These are phyloP conservation scores for Linnemannia elongata DNA, from an alignment of 192 early-diverging fungal genomes.

Conservation along the genomic window DNA sequence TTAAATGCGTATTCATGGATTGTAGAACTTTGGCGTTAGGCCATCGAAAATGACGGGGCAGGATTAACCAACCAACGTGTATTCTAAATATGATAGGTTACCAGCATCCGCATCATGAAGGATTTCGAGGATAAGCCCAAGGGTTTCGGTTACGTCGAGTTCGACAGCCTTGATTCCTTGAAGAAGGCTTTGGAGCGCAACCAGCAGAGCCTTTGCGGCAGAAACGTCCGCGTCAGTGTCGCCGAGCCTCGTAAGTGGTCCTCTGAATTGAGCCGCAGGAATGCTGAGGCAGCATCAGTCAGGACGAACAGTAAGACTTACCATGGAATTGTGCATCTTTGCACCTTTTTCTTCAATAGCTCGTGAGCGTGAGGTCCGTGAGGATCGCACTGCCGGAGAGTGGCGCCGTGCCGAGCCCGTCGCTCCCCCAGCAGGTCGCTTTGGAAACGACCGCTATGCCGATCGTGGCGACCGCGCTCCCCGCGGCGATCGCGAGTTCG, in stretches of 20 bases:
- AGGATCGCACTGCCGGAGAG: slow-evolving; percentile 72
- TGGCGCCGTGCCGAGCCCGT: slow-evolving; percentile 67
- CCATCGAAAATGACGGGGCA: background rate
- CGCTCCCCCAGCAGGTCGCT: slow-evolving; percentile 56
- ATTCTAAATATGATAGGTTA: slow-evolving; percentile 64
- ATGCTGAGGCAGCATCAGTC: background rate
- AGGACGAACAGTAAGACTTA: background rate
- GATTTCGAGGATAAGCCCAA: slow-evolving; percentile 88
- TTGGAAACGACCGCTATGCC: slow-evolving; percentile 57
- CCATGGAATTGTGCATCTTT: background rate
- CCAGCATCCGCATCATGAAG: slow-evolving; percentile 83
- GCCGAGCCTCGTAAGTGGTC: slow-evolving; percentile 84
- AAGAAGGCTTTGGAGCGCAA: slow-evolving; percentile 79
- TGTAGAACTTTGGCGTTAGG: background rate
- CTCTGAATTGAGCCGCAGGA: background rate
- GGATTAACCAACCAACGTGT: background rate
- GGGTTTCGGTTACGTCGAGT: slow-evolving; percentile 98
- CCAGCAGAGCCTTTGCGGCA: slow-evolving; percentile 74
- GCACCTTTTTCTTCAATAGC: slow-evolving; percentile 29
- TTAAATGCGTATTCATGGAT: background rate
- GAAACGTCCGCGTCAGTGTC: slow-evolving; percentile 87
- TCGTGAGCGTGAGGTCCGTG: slow-evolving; percentile 65
- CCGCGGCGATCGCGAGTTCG: slow-evolving; percentile 55
- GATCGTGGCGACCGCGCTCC: slow-evolving; percentile 54
- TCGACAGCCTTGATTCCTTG: slow-evolving; percentile 86